These are phyloP conservation scores for Naumovozyma castellii DNA, from an alignment of 805 yeast genomes.

Conservation along the genomic window DNA sequence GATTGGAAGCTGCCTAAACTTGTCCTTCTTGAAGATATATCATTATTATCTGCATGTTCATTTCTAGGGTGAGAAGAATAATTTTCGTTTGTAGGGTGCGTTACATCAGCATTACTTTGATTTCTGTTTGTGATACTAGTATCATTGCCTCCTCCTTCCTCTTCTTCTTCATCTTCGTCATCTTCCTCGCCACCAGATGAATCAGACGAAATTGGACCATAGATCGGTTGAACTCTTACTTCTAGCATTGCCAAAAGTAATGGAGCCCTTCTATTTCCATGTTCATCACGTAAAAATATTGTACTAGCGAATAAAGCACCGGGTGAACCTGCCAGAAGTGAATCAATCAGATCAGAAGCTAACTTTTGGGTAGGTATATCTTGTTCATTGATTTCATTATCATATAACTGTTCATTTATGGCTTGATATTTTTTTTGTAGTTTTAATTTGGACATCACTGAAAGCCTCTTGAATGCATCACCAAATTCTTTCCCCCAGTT, in stretches of 20 bases:
- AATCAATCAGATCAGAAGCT: conserved; percentile 39
- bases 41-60: conserved; percentile 32
- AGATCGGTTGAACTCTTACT: conserved; percentile 45
- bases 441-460: conserved; percentile 14
- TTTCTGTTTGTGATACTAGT: neutral
- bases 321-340: conserved; percentile 60
- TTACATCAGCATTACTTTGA: neutral
- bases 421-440: neutral
- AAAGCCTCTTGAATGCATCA: conserved; percentile 19
- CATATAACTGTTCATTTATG: neutral
- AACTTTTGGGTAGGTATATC: conserved; percentile 17
- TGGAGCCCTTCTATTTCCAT: conserved; percentile 72
- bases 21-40: conserved; percentile 8
- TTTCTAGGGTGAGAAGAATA: neutral
- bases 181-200: neutral
- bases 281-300: conserved; percentile 65
- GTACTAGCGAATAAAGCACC: conserved; percentile 69
- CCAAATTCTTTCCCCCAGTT: conserved; percentile 25
- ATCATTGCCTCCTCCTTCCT: neutral
- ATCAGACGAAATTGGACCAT: neutral
- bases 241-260: conserved; percentile 65
- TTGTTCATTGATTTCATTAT: neutral
- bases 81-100: neutral
- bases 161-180: conserved; percentile 1
- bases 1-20: neutral